phyloP scores from a whole-genome alignment of 129 eudicot species.

The Ambrosia artemisiifolia region DNA sequence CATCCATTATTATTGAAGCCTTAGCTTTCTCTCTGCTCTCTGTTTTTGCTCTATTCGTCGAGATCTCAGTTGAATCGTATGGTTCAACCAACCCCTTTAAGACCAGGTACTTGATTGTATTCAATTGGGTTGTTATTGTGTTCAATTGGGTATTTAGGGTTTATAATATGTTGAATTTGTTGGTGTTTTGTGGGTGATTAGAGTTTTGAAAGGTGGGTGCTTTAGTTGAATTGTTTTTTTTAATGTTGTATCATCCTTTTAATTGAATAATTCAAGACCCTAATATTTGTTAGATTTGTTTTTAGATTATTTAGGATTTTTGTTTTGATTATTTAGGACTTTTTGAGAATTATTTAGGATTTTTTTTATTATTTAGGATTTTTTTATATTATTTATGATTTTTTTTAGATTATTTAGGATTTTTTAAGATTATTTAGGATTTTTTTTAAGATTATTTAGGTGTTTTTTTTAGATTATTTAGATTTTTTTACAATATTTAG shows the following conservation, averaged over 20 bases:
- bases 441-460: no score
- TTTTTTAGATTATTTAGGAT: background rate
- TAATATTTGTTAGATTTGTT: background rate
- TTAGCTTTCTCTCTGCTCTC: slow-evolving; percentile 53
- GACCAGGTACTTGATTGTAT: slow-evolving; percentile 47
- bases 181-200: background rate
- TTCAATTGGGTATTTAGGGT: slow-evolving; percentile 11
- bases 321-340: background rate
- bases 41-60: slow-evolving; percentile 50
- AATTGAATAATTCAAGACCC: background rate
- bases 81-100: slow-evolving; percentile 31
- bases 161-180: background rate
- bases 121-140: background rate
- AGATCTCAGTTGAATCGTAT: slow-evolving; percentile 61
- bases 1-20: slow-evolving; percentile 43
- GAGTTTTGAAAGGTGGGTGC: slow-evolving; percentile 18
- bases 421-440: background rate
- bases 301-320: no score
- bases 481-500: no score
- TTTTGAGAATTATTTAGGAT: no score
- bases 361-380: background rate
- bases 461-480: no score
- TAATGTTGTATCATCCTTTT: slow-evolving; percentile 5
- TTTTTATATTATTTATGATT: background rate
- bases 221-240: background rate